A percentile compares a stretch with the other conserved stretches of the same genome.
These are phyloP conservation scores for Thermoascus crustaceus DNA, from an alignment of 2,329 filamentous ascomycete genomes.

Conservation along the genomic window DNA sequence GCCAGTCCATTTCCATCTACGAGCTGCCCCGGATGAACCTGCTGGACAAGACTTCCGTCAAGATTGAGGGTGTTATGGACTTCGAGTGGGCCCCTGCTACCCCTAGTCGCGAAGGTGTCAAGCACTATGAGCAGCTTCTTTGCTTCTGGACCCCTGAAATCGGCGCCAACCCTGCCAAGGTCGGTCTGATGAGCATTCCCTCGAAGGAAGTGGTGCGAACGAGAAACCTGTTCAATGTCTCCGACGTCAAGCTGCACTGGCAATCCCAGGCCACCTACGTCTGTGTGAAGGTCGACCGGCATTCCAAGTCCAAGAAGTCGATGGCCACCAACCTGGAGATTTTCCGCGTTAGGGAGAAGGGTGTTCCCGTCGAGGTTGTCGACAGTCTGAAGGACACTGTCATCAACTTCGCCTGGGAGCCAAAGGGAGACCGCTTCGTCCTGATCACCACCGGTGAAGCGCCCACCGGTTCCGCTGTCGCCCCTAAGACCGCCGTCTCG, in stretches of 20 bases:
- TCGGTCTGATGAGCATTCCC: conserved; percentile 91
- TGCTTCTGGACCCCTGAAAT: conserved; percentile 99
- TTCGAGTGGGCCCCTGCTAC: conserved; percentile 95
- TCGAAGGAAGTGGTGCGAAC: conserved; percentile 91
- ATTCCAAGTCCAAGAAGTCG: conserved; percentile 99
- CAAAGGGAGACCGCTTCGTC: conserved; percentile 93
- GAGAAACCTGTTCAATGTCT: conserved; percentile 95
- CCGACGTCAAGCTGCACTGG: conserved; percentile 97
- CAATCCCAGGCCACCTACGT: conserved; percentile 90
- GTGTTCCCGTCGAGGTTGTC: conserved; percentile 94
- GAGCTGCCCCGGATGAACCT: conserved; percentile 84
- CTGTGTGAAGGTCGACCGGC: conserved; percentile 96
- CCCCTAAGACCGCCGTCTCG: conserved; percentile 86
- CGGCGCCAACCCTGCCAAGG: conserved; percentile 94
- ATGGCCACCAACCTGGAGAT: conserved; percentile 96
- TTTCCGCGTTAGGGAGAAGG: conserved; percentile 95
- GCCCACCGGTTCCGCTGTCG: conserved; percentile 65
- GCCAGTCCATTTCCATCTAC: conserved; percentile 83
- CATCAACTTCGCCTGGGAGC: conserved; percentile 99
- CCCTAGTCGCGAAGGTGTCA: conserved; percentile 72
- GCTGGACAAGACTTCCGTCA: conserved; percentile 83
- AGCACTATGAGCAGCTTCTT: conserved; percentile 89
- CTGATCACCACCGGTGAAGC: conserved; percentile 92
- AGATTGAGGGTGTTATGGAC: conserved; percentile 93
- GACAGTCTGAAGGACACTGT: conserved; percentile 97